These are phyloP conservation scores for Botryotinia calthae DNA, from an alignment of 2,329 filamentous ascomycete species.

Conservation along the genomic window DNA sequence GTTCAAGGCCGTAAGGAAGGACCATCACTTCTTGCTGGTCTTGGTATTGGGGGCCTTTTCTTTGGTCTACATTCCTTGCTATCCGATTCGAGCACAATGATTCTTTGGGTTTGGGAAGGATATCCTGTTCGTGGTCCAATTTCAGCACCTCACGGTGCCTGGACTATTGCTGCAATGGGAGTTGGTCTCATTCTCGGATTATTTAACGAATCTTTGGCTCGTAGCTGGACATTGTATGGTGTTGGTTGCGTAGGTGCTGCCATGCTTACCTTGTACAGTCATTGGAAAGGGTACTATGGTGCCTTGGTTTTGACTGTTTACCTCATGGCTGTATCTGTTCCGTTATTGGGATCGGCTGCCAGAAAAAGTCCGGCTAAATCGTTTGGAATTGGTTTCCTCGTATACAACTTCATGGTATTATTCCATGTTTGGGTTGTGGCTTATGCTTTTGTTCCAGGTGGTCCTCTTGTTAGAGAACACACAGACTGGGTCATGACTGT, in stretches of 20 bases:
- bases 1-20: constrained; percentile 58
- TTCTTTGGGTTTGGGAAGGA: constrained; percentile 96
- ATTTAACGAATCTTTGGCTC: constrained; percentile 65
- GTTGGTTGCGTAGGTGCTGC: constrained; percentile 77
- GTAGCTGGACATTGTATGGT: constrained; percentile 77
- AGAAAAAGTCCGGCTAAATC: constrained; percentile 73
- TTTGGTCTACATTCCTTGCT: constrained; percentile 90
- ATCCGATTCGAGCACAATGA: constrained; percentile 98
- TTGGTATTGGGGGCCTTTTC: constrained; percentile 79
- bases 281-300: constrained; percentile 91
- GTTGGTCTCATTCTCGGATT: constrained; percentile 74
- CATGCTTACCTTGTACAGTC: constrained; percentile 69
- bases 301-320: constrained; percentile 74
- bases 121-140: constrained; percentile 87
- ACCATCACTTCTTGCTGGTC: constrained; percentile 67
- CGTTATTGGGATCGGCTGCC: constrained; percentile 72
- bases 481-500: constrained; percentile 93
- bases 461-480: constrained; percentile 85
- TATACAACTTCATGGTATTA: constrained; percentile 93
- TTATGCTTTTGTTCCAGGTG: constrained; percentile 95
- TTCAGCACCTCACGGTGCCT: constrained; percentile 83
- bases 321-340: constrained; percentile 73
- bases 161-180: constrained; percentile 85
- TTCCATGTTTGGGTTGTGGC: constrained; percentile 99
- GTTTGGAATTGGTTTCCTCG: constrained; percentile 83